Base-by-base conservation (phyloP, 495 filamentous ascomycete genomes). In the Amorphotheca resinae region DNA sequence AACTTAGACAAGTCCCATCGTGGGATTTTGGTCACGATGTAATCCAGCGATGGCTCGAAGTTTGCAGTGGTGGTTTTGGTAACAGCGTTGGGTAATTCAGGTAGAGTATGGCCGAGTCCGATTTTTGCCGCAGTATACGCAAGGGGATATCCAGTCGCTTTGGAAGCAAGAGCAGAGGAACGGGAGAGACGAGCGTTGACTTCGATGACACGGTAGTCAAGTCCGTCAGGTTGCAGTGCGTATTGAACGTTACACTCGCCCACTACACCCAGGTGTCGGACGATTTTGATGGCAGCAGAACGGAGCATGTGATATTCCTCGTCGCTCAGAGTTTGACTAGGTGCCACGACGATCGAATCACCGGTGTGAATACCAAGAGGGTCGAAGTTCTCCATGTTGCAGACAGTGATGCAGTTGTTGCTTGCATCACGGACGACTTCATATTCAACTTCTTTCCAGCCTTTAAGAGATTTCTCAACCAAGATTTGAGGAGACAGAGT, bases 361-460 rank as follows among this genome's bases (percentile, higher is more conserved):
- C 89, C 89, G 30, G 89, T 96, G 59, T 96, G 89, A 41, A 93
- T 89, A 57, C 89, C 89, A 25, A 96, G 72, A 28, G 89, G 89
- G 58, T 96, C 89, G 58, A 96, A 96, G 66, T 96, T 96, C 68
- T 96, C 89, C 89, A 96, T 96, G 68, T 96, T 96, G 70, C 89
- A 96, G 34, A 96, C 89, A 14, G 89, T 96, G 52, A 96, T 95
- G 63, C 91, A 95, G 68, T 96, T 96, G 71, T 95, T 91, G 52
- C 77, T 73, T 34, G 81, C 82, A 62, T 96, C 89, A 44, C 89
- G 79, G 28, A 96, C 89, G 25, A 96, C 89, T 61, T 96, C 89
- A 58, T 96, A 96, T 61, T 96, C 89, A 42, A 94, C 82, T 64
- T 96, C 89, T 65, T 96, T 96, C 89, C 89, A 98, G 54, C 89